Conservation (phyloP, 2,329 filamentous ascomycete genomes). For the Diaporthe humulicola region DNA sequence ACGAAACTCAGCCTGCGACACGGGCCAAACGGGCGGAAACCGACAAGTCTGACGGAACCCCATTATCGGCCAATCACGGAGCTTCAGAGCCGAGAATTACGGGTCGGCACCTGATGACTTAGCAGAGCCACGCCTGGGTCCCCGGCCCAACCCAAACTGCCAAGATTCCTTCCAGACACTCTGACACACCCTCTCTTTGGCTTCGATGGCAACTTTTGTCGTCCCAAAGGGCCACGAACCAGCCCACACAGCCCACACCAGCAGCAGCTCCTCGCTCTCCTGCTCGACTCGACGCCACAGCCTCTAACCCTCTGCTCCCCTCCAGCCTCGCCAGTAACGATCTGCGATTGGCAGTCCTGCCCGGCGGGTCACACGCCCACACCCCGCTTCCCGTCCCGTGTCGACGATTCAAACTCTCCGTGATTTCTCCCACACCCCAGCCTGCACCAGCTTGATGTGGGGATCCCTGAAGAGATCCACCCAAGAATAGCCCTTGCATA, state of each 20-base stretch:
- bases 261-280: neutral
- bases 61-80: constrained; percentile 3
- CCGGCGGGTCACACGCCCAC: constrained; percentile 14
- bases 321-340: constrained; percentile 12
- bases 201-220: neutral
- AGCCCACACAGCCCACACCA: no score
- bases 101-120: constrained; percentile 12
- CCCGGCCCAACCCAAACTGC: constrained; percentile 30
- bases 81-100: neutral
- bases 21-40: constrained; percentile 28
- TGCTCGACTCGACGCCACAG: constrained; percentile 9
- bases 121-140: constrained; percentile 26
- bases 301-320: neutral
- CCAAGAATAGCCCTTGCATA: constrained; percentile 28
- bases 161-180: constrained; percentile 26
- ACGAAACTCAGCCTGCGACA: constrained; percentile 32
- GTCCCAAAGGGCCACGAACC: neutral
- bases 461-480: constrained; percentile 27
- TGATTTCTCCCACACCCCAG: neutral
- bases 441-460: neutral
- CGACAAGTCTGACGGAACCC: constrained; percentile 19
- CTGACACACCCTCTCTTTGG: constrained; percentile 22
- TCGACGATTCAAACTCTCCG: constrained; percentile 24
- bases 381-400: constrained; percentile 26
- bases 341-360: constrained; percentile 16